These are phyloP conservation scores for Primulina tabacum DNA, from an alignment of 257 asterid genomes.

Conservation along the genomic window DNA sequence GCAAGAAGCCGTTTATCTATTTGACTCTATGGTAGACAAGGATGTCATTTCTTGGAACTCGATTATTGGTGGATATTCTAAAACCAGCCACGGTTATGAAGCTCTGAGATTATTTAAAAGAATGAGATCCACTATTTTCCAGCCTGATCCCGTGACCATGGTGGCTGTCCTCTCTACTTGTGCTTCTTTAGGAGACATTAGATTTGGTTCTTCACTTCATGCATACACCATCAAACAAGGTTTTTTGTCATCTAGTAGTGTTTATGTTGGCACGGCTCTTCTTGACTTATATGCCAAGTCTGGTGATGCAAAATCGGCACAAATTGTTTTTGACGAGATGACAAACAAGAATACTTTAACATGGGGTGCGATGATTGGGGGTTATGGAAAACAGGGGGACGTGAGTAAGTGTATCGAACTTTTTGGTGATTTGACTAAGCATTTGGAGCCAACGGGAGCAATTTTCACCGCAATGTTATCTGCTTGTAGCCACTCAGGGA, in stretches of 20 bases:
- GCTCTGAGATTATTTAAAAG: neutral
- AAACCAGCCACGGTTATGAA: conserved; percentile 30
- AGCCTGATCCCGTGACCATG: conserved; percentile 46
- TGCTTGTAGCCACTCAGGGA: conserved; percentile 52
- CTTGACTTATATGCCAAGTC: conserved; percentile 55
- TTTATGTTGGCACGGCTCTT: conserved; percentile 53
- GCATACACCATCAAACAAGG: conserved; percentile 43
- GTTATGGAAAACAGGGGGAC: conserved; percentile 41
- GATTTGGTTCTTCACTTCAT: conserved; percentile 50
- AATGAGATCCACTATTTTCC: conserved; percentile 40
- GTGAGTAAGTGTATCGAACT: conserved; percentile 34
- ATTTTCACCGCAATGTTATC: conserved; percentile 50
- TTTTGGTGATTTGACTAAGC: conserved; percentile 44
- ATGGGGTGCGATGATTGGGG: conserved; percentile 63
- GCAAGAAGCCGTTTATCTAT: conserved; percentile 36
- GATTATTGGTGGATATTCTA: conserved; percentile 40
- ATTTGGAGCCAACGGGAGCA: conserved; percentile 46
- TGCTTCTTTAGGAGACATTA: conserved; percentile 36
- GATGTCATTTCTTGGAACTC: conserved; percentile 63
- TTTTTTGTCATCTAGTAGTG: conserved; percentile 32
- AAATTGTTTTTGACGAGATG: conserved; percentile 46
- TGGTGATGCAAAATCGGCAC: conserved; percentile 51
- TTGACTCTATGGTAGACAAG: conserved; percentile 36
- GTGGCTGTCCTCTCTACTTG: conserved; percentile 54
- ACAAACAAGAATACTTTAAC: conserved; percentile 41